Base-by-base conservation (phyloP, 306 rosid genomes). In the Castanea crenata region DNA sequence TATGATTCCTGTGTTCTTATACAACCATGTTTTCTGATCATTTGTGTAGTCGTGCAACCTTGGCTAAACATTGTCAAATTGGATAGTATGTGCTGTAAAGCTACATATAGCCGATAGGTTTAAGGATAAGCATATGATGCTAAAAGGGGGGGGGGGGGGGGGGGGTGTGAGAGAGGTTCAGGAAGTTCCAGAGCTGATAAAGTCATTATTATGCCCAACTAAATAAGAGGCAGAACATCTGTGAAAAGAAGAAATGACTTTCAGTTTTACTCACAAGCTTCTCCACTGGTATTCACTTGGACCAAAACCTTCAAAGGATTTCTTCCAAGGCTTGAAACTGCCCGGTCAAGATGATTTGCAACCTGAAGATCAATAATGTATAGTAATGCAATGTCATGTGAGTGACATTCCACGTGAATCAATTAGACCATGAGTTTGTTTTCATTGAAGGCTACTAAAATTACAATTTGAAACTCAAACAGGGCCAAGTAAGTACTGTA, bases 231-330 rank as follows among this genome's bases (percentile, higher is more conserved):
- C 51, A 44, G 41, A 52, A 63, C 21, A 14, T 32, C 49, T 72
- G 69, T 20, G 65, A n/a, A 55, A 69, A 46, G n/a, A 80, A 84
- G 32, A 10, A 51, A 19, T 21, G 80, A 74, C 74, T 75, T 81
- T 74, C 7, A 10, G 79, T 31, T 70, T 73, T 46, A 84, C 98
- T 85, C 82, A 94, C 98, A 92, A 77, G 62, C 87, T 90, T 94
- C 97, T 83, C 98, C 98, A 83, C 98, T 94, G 75, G 97, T 94
- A 84, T 94, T 94, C 73, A 94, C 96, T 89, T 94, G 98, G 74
- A 94, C 90, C 83, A 90, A 75, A 78, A 94, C 89, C 83, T 83
- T 90, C 83, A 94, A 78, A 29, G 92, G 97, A 79, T 87, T 85
- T 82, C 92, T 92, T 78, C 91, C 88, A 38, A 92, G 91, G 77